Percentiles rank a stretch among this genome's conserved stretches.
Conservation (phyloP, 345 rosid species). For the Excoecaria agallocha region DNA sequence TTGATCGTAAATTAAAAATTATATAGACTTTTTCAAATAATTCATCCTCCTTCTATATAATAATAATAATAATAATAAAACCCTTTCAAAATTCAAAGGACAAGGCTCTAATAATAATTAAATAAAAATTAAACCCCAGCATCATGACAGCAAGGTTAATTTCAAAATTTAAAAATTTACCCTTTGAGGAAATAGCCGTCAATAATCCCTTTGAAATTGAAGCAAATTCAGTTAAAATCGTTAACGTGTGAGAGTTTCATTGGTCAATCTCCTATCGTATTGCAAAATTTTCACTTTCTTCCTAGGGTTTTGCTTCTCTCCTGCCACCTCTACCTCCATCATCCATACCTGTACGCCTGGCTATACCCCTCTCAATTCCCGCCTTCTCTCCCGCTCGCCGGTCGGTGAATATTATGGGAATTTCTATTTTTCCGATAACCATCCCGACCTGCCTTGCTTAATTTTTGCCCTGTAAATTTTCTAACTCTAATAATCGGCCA, state of each 20-base stretch:
- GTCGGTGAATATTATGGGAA: slow-evolving; percentile 42
- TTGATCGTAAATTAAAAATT: too few relatives aligned
- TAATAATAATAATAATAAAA: too few relatives aligned
- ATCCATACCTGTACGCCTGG: too few relatives aligned
- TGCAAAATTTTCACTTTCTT: slow-evolving; percentile 9
- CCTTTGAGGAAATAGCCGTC: slow-evolving; percentile 5
- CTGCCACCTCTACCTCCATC: not conserved
- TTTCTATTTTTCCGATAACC: slow-evolving; percentile 26
- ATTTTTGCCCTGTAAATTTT: not conserved
- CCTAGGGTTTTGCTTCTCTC: slow-evolving; percentile 16
- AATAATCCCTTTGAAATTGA: slow-evolving; percentile 26
- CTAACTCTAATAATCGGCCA: not conserved
- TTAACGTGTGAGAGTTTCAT: slow-evolving; percentile 30
- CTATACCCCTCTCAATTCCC: not conserved
- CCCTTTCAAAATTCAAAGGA: too few relatives aligned
- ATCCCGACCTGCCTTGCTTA: slow-evolving; percentile 21
- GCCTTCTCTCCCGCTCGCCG: slow-evolving; percentile 18
- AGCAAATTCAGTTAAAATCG: slow-evolving; percentile 26
- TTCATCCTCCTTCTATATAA: too few relatives aligned
- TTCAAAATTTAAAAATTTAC: not conserved
- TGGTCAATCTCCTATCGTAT: slow-evolving; percentile 17
- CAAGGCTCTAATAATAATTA: too few relatives aligned
- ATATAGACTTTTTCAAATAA: too few relatives aligned
- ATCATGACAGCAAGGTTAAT: slow-evolving; percentile 2
- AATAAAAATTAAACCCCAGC: not conserved